phyloP scores from a whole-genome alignment of 345 rosid genomes.

The Lepidium sativum region DNA sequence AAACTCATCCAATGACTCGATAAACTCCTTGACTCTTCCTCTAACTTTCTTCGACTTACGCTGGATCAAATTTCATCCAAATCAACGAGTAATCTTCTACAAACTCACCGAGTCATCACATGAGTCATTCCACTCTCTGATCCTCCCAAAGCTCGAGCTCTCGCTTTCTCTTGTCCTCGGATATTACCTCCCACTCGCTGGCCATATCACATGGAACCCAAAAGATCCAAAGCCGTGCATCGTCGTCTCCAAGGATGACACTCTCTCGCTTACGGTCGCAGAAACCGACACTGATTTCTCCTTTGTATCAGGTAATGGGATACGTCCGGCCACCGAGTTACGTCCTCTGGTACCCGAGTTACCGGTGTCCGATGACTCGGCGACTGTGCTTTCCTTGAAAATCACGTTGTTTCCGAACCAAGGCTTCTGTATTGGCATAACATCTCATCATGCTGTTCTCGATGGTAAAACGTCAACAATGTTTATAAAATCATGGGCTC shows the following conservation, averaged over 20 bases:
- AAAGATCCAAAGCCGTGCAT: background rate
- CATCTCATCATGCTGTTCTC: slow-evolving; percentile 7
- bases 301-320: slow-evolving; percentile 3
- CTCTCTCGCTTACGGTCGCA: slow-evolving; percentile 23
- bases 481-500: slow-evolving; percentile 29
- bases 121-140: slow-evolving; percentile 2
- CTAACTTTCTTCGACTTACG: slow-evolving; percentile 14
- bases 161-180: slow-evolving; percentile 24
- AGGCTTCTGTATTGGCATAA: slow-evolving; percentile 20
- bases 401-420: slow-evolving; percentile 21
- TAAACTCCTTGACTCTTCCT: slow-evolving; percentile 8
- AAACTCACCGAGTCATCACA: slow-evolving; percentile 1
- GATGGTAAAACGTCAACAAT: slow-evolving; percentile 6
- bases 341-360: slow-evolving; percentile 15
- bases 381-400: slow-evolving; percentile 8
- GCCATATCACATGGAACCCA: slow-evolving; percentile 16
- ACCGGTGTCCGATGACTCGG: background rate
- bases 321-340: background rate
- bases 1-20: background rate
- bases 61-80: slow-evolving; percentile 4
- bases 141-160: slow-evolving; percentile 22
- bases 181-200: slow-evolving; percentile 26
- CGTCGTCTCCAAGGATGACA: background rate
- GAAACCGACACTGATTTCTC: slow-evolving; percentile 20
- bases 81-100: slow-evolving; percentile 26